Evolutionary conservation across 2,329 filamentous ascomycete genomes (phyloP).

Genomic region (Tympanopsis confertula): DNA sequence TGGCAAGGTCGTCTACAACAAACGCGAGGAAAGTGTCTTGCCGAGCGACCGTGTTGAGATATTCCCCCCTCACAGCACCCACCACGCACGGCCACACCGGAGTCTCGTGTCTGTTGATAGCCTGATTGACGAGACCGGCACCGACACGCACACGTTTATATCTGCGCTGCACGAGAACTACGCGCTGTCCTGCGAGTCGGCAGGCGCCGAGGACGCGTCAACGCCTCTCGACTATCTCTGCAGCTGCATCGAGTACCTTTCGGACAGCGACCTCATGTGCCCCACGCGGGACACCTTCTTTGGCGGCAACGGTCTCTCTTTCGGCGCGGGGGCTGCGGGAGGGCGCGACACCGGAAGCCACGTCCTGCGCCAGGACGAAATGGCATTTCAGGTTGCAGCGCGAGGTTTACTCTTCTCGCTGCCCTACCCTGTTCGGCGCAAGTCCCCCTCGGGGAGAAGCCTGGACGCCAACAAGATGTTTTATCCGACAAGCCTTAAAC

Average conservation of each 20-base stretch:
- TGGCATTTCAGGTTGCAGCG: constrained; percentile 83
- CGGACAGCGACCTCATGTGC: constrained; percentile 75
- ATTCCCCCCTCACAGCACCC: constrained; percentile 46
- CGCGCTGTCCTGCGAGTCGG: constrained; percentile 64
- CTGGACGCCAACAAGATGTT: constrained; percentile 78
- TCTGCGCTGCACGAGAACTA: constrained; percentile 92
- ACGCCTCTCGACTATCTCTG: constrained; percentile 68
- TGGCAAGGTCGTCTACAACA: constrained; percentile 94
- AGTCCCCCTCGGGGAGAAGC: constrained; percentile 28
- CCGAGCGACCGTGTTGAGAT: constrained; percentile 34
- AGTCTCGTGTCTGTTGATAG: constrained; percentile 60
- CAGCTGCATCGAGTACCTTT: constrained; percentile 76
- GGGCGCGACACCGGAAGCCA: constrained; percentile 53
- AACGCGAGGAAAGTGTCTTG: constrained; percentile 41
- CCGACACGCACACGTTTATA: constrained; percentile 81
- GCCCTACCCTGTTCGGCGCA: constrained; percentile 71
- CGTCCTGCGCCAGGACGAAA: constrained; percentile 78
- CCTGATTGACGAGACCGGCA: constrained; percentile 82
- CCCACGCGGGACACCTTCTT: constrained; percentile 62
- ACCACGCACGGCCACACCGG: constrained; percentile 43
- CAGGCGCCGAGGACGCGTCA: constrained; percentile 32
- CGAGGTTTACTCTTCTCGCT: constrained; percentile 76
- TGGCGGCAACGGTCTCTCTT: constrained; percentile 40
- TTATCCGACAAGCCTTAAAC: constrained; percentile 71
- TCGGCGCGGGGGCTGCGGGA: constrained; percentile 30